Percentiles rank a stretch among this genome's conserved stretches.
These are phyloP conservation scores for Rhizopogon roseolus DNA, from an alignment of 768 basidiomycete genomes.

Conservation along the genomic window DNA sequence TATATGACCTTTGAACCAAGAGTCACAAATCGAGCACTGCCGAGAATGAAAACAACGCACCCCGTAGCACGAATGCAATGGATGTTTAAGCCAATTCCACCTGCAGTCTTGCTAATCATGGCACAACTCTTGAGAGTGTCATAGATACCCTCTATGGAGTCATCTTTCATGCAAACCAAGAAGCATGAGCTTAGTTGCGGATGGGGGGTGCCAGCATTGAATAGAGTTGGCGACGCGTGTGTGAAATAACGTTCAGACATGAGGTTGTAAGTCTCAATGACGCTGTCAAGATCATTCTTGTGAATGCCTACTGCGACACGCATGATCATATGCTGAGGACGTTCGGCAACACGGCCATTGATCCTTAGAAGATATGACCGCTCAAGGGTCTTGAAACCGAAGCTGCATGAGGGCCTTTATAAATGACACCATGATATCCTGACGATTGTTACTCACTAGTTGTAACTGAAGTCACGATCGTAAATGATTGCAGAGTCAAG, in stretches of 20 bases:
- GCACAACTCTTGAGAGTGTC: conserved; percentile 98
- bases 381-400: conserved; percentile 99
- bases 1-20: conserved; percentile 70
- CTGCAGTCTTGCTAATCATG: conserved; percentile 99
- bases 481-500: conserved; percentile 97
- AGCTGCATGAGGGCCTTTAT: conserved; percentile 40
- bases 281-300: conserved; percentile 82
- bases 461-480: conserved; percentile 96
- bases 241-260: conserved; percentile 99
- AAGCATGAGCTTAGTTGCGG: conserved; percentile 97
- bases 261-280: conserved; percentile 87
- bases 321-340: conserved; percentile 99
- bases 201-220: conserved; percentile 95
- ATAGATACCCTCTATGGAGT: conserved; percentile 98
- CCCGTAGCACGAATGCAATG: conserved; percentile 96
- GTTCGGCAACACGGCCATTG: conserved; percentile 91
- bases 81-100: conserved; percentile 94
- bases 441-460: conserved; percentile 55
- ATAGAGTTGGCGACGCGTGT: conserved; percentile 94
- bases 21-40: background rate
- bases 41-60: conserved; percentile 36
- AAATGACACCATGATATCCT: background rate
- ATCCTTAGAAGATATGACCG: conserved; percentile 95
- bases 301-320: conserved; percentile 98
- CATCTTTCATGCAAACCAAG: conserved; percentile 97